Base-by-base conservation (phyloP, 495 filamentous ascomycete species). In the Clavariopsis aquatica region DNA sequence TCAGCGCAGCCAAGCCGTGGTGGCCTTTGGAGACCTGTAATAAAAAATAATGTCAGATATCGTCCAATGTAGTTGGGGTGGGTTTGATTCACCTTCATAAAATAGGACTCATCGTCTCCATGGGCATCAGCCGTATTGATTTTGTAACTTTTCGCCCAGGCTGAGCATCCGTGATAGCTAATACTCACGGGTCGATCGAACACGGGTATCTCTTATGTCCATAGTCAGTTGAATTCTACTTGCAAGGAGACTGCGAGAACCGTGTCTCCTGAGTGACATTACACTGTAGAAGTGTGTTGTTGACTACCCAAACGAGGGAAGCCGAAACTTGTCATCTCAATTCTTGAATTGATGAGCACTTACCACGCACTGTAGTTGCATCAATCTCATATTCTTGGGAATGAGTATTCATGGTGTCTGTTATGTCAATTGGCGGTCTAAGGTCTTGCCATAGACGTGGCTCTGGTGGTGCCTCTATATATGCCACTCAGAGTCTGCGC, bases 11-110 rank as follows among this genome's bases (percentile, higher is more conserved):
- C 47, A 24, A 24, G 47, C 47, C 47, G n/a, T 43, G 38, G 38
- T 43, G 38, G 38, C 38, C 38, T 43, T 17, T 43, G 38, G 38
- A 43, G 3, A 43, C 38, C 38, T 43, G 38, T 3, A n/a, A 43
- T 43, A 17, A 43, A 17, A 17, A n/a, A 43, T 17, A 59, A 24
- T 27, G 36, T 36, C 62, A 59, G 59, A 31, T 58, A n/a, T 31
- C 13, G 38, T 17, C 61, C 52, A 36, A 38, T 64, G n/a, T 43
- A 17, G n/a, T 43, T 43, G n/a, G n/a, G 38, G 0, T 59, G 20
- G 27, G 28, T 27, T 20, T 27, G 22, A 1, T 26, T 58, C 36
- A 29, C 55, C 55, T 58, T 56, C 26, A 36, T 56, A 22, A 56
- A 56, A 31, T 38, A 56, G 10, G 53, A 19, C 12, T 43, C 20